Conservation (phyloP, 495 filamentous ascomycete genomes). For the Hyaloscypha finlandica region DNA sequence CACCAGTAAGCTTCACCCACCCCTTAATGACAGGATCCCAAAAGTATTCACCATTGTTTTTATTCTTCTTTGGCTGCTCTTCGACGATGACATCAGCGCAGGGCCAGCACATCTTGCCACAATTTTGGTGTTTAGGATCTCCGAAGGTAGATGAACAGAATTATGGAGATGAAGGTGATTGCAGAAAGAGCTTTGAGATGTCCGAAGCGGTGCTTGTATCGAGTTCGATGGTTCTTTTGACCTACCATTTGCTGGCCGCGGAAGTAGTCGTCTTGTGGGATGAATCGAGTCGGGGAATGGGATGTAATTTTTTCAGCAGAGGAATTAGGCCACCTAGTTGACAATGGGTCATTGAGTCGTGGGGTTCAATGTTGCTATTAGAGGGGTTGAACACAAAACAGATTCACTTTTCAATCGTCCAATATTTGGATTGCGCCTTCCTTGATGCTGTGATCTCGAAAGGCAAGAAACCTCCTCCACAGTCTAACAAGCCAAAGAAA, state of each 20-base stretch:
- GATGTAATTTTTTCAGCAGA: background rate
- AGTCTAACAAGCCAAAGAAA: too few species aligned
- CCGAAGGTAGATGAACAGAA: constrained; percentile 14
- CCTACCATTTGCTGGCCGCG: background rate
- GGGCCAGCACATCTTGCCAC: constrained; percentile 42
- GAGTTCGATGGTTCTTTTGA: background rate
- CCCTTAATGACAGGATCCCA: constrained; percentile 17
- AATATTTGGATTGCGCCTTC: background rate
- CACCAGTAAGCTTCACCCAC: constrained; percentile 22
- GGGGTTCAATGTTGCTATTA: background rate
- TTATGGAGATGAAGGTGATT: constrained; percentile 6
- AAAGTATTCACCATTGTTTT: constrained; percentile 21
- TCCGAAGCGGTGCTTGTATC: background rate
- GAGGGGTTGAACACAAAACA: background rate
- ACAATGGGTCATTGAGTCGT: background rate
- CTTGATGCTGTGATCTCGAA: background rate
- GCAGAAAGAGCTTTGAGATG: background rate
- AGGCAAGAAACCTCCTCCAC: background rate
- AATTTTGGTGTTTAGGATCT: background rate
- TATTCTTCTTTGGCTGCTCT: constrained; percentile 29
- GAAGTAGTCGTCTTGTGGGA: background rate
- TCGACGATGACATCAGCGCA: constrained; percentile 45
- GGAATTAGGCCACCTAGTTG: background rate
- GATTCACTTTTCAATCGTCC: background rate
- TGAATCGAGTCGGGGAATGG: background rate